These are phyloP conservation scores for Onygena corvina DNA, from an alignment of 2,329 filamentous ascomycete species.

Conservation along the genomic window DNA sequence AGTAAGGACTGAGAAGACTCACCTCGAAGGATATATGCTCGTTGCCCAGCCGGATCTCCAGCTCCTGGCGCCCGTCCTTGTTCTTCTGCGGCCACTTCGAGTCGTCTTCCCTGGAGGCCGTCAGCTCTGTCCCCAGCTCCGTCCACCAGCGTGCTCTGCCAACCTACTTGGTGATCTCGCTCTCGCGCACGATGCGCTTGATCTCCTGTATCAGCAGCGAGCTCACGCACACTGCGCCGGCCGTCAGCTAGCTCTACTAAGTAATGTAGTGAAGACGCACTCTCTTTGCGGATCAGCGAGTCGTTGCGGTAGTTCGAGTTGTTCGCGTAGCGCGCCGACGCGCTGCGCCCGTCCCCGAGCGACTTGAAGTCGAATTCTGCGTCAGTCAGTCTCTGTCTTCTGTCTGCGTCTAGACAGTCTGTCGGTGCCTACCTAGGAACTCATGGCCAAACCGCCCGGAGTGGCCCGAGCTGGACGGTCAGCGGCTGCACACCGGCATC, in stretches of 20 bases:
- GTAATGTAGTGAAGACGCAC: slow-evolving; percentile 44
- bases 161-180: slow-evolving; percentile 90
- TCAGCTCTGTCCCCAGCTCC: neutral
- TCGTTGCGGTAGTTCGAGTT: slow-evolving; percentile 99
- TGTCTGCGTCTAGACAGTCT: neutral
- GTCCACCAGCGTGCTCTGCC: neutral
- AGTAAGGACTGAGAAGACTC: slow-evolving; percentile 20
- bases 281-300: slow-evolving; percentile 97
- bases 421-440: slow-evolving; percentile 65
- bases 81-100: slow-evolving; percentile 99
- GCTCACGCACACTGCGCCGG: slow-evolving; percentile 76
- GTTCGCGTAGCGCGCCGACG: slow-evolving; percentile 92
- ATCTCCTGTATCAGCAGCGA: slow-evolving; percentile 83
- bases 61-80: slow-evolving; percentile 91
- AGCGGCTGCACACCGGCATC: slow-evolving; percentile 33
- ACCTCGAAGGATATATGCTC: slow-evolving; percentile 98
- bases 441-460: slow-evolving; percentile 96
- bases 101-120: slow-evolving; percentile 68
- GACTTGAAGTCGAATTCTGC: slow-evolving; percentile 93
- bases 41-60: slow-evolving; percentile 85
- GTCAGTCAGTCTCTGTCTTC: slow-evolving; percentile 13
- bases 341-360: slow-evolving; percentile 82
- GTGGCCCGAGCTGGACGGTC: slow-evolving; percentile 68
- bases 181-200: slow-evolving; percentile 91
- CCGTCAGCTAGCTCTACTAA: neutral